A percentile compares a stretch with the other conserved stretches of the same genome.
These are phyloP conservation scores for Phialophora verrucosa DNA, from an alignment of 2,329 filamentous ascomycete genomes.

Conservation along the genomic window DNA sequence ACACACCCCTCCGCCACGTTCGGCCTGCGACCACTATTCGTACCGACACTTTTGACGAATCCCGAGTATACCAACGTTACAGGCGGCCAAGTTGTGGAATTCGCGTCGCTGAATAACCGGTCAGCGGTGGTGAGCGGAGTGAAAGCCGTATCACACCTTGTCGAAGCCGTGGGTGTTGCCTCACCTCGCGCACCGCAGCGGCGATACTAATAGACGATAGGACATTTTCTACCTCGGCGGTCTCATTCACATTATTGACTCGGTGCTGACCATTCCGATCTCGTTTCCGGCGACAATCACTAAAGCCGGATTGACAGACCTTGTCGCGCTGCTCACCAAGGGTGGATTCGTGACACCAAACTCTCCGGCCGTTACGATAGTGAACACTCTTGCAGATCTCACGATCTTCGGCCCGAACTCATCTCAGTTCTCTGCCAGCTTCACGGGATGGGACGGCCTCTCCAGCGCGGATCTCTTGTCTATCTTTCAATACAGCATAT, in stretches of 20 bases:
- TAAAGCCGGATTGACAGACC: slow-evolving; percentile 53
- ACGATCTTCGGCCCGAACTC: slow-evolving; percentile 68
- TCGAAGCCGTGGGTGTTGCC: slow-evolving; percentile 53
- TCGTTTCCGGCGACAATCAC: slow-evolving; percentile 52
- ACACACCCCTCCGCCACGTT: slow-evolving; percentile 47
- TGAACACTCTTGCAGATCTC: slow-evolving; percentile 48
- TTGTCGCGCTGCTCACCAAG: slow-evolving; percentile 54
- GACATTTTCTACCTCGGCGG: slow-evolving; percentile 62
- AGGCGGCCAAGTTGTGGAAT: slow-evolving; percentile 63
- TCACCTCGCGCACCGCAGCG: background rate
- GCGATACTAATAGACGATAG: slow-evolving; percentile 40
- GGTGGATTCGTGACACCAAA: slow-evolving; percentile 43
- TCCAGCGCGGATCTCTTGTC: slow-evolving; percentile 54
- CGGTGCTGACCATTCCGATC: slow-evolving; percentile 55
- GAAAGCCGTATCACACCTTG: slow-evolving; percentile 56
- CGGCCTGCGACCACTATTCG: slow-evolving; percentile 48
- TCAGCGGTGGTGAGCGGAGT: slow-evolving; percentile 61
- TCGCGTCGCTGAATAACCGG: slow-evolving; percentile 48
- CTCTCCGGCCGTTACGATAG: slow-evolving; percentile 42
- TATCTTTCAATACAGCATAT: slow-evolving; percentile 69
- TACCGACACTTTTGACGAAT: slow-evolving; percentile 58
- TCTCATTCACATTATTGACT: slow-evolving; percentile 61
- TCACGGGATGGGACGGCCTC: slow-evolving; percentile 57
- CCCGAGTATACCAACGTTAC: slow-evolving; percentile 63
- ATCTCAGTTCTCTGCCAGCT: slow-evolving; percentile 64